Evolutionary conservation across 352 stramenopile species (phyloP).

Genomic region (Phytophthora citricola): DNA sequence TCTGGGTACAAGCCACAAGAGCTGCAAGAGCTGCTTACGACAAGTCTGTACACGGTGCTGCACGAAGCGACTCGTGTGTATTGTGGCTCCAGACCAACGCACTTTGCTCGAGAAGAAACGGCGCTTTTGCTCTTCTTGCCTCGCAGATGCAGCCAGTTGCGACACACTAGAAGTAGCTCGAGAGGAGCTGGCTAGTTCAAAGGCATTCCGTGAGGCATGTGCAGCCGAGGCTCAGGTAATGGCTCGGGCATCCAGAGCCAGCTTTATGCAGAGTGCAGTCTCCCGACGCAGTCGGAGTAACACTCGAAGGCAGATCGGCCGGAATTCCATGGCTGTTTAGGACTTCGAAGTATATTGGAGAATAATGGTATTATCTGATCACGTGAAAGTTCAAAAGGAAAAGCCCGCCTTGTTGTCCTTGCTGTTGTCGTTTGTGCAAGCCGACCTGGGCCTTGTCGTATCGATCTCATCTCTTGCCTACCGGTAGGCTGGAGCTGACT

Average conservation of each 20-base stretch:
- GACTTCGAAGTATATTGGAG: conserved; percentile 8
- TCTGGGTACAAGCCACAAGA: conserved; percentile 35
- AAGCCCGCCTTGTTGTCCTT: conserved; percentile 18
- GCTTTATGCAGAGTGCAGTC: conserved; percentile 31
- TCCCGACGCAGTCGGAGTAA: conserved; percentile 30
- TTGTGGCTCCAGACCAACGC: conserved; percentile 34
- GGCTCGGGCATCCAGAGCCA: conserved; percentile 19
- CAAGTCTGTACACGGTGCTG: conserved; percentile 41
- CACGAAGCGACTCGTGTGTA: conserved; percentile 41
- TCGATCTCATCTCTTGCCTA: conserved; percentile 13
- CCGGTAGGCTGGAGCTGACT: no score
- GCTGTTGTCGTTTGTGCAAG: conserved; percentile 21
- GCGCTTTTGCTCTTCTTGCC: conserved; percentile 41
- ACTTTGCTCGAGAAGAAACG: conserved; percentile 41
- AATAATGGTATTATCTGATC: not conserved
- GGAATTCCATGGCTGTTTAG: conserved; percentile 13
- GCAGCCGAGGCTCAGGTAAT: conserved; percentile 29
- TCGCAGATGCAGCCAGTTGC: conserved; percentile 38
- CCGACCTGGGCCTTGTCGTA: conserved; percentile 5
- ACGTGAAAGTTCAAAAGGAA: conserved; percentile 11
- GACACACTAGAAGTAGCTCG: conserved; percentile 40
- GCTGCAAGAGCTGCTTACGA: conserved; percentile 42
- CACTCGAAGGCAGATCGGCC: conserved; percentile 20
- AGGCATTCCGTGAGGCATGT: conserved; percentile 32
- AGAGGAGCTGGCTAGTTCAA: conserved; percentile 42